Base-by-base conservation (phyloP, 306 rosid species). In the Potentilla sterilis region DNA sequence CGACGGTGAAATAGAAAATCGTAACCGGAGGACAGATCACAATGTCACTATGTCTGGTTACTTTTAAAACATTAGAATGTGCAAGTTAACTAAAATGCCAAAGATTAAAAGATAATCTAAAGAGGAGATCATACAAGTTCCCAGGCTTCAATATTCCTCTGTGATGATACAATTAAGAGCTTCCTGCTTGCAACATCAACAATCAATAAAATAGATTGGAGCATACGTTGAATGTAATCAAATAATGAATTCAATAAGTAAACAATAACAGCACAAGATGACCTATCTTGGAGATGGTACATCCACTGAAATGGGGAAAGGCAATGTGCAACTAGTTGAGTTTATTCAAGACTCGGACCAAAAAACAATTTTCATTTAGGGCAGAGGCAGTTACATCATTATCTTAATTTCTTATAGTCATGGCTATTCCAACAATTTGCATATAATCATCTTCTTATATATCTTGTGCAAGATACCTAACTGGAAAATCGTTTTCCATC, bases 121-220 rank as follows among this genome's bases (percentile, higher is more conserved):
- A 42, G 79, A 72, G 47, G 59, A 70, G 41, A 86, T 85, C 96
- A 38, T 89, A 95, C 98, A 49, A 94, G 96, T 86, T 90, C 96
- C 96, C 97, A 92, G 42, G 89, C 95, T 81, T 95, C 95, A 70
- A 90, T 48, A 61, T 87, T 83, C 78, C 75, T 49, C 43, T 75
- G 81, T 74, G 75, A 71, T 6, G 78, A 77, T 55, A 81, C 87
- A 59, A 49, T 2, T 49, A 92, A 70, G 74, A 90, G 73, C 85
- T 76, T 83, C 85, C 96, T 92, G 91, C 77, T 83, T 58, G 72
- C 41, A 78, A 73, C 66, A 85, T 21, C 44, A 43, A 43, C 28
- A 75, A 75, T 66, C 28, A 28, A 40, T 13, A 1, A 65, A 34
- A 74, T 0, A 63, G 34, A 65, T 37, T 55, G 75, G 55, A 74